These are phyloP conservation scores for Lactuca saligna DNA, from an alignment of 129 eudicot genomes.

Conservation along the genomic window DNA sequence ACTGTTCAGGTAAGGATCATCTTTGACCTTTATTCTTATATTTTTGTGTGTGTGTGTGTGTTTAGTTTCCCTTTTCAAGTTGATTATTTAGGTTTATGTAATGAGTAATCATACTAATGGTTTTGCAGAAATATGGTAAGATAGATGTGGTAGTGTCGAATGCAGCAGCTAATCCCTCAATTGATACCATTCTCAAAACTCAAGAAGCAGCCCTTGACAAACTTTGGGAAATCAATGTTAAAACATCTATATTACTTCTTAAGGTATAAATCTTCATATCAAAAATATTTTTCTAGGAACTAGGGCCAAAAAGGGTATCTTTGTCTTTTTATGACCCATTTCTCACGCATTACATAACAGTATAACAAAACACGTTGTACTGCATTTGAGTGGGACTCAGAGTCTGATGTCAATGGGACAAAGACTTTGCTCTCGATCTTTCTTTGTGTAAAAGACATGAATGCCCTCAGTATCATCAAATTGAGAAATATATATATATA, in stretches of 20 bases:
- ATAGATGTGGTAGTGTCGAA: conserved; percentile 86
- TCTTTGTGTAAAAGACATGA: too few species aligned
- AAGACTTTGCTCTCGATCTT: too few species aligned
- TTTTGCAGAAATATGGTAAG: conserved; percentile 80
- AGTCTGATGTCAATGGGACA: too few species aligned
- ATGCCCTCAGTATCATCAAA: neutral
- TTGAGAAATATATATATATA: too few species aligned
- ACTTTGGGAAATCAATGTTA: conserved; percentile 90
- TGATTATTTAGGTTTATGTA: neutral
- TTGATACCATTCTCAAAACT: conserved; percentile 59
- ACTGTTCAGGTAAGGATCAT: conserved; percentile 58
- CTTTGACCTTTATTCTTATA: neutral
- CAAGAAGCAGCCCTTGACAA: conserved; percentile 84
- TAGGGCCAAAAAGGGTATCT: too few species aligned
- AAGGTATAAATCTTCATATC: conserved; percentile 45
- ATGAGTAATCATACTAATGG: neutral
- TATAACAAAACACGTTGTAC: too few species aligned
- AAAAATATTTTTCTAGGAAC: too few species aligned
- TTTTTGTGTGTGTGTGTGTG: conserved; percentile 5
- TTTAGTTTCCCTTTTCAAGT: neutral
- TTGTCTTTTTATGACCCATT: too few species aligned
- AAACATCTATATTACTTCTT: conserved; percentile 72
- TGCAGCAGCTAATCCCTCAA: conserved; percentile 92
- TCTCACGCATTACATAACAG: too few species aligned
- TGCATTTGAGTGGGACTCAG: too few species aligned